Base-by-base conservation (phyloP, 306 rosid genomes). In the Cucumis cinereus region DNA sequence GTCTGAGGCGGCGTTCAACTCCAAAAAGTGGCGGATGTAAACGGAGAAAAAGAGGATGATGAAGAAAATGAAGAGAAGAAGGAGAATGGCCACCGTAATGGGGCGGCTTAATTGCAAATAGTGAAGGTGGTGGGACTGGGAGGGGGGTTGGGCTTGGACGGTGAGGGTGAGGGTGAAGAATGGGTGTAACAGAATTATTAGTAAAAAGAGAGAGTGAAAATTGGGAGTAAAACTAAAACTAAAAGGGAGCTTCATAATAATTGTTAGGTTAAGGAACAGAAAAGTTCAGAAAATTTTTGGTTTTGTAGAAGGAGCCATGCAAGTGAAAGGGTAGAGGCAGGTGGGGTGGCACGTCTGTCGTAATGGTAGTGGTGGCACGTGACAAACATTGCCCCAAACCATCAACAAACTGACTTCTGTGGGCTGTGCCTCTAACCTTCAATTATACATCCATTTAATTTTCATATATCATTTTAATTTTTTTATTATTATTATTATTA, bases 81-180 rank as follows among this genome's bases (percentile, higher is more conserved):
- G 81, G 1, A 83, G 83, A 0, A 74, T 73, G 35, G 84, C 78
- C 63, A 87, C 61, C 22, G 83, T 85, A 38, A 84, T 57, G 0
- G 93, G 88, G 8, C 89, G 89, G 67, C 82, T 66, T 85, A 90
- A 86, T 13, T 70, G 35, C 45, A 66, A 83, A 64, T 67, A 78
- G 28, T 17, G 24, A 6, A 79, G 15, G 76, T 81, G 77, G 74
- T 81, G 77, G 74, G 40, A 36, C 8, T 81, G 77, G 74, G 40
- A 36, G 8, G 40, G 1, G 40, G 40, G 54, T 77, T 89, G 96
- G 11, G 91, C 86, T 58, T 77, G 43, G 60, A 49, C 82, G 40
- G 6, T 10, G 24, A 19, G 8, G 10, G 4, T 35, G 38, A 35
- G 30, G 40, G 5, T 8, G 22, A 17, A 20, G 10, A 17, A 55